Conservation (phyloP, 225 moss, liverwort and hornwort species). For the Pleurozium schreberi region DNA sequence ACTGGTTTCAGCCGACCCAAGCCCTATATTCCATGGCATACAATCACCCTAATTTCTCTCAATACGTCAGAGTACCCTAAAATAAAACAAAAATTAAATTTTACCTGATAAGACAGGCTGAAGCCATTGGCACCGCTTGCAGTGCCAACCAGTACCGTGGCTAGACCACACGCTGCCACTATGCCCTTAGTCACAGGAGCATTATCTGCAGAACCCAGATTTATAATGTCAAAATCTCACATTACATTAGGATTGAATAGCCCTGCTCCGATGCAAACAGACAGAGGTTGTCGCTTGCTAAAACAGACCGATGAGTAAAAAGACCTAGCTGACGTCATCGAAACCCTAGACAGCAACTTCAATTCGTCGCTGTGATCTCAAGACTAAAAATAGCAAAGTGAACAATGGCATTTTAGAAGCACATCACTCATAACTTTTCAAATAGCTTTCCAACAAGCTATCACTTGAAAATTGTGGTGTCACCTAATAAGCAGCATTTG, state of each 20-base stretch:
- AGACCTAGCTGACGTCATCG: not conserved
- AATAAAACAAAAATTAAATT: not conserved
- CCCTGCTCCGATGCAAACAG: not conserved
- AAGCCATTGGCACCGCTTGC: conserved; percentile 68
- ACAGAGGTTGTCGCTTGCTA: not conserved
- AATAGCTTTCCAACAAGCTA: not conserved
- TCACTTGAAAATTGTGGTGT: not conserved
- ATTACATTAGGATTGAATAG: not conserved
- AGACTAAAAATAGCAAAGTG: not conserved
- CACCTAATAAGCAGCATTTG: not conserved
- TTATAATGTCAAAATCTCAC: not conserved
- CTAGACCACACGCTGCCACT: conserved; percentile 65
- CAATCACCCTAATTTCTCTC: not conserved
- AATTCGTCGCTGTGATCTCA: not conserved
- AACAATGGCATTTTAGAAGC: not conserved
- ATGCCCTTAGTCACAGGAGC: conserved; percentile 86
- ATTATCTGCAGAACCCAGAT: conserved; percentile 51
- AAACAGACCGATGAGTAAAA: not conserved
- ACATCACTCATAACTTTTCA: not conserved
- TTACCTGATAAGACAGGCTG: conserved; percentile 83
- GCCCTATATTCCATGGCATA: not conserved
- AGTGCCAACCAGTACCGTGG: conserved; percentile 75
- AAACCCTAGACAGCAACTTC: not conserved
- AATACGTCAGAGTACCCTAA: not conserved
- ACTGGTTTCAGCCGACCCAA: not conserved